Percentiles rank a stretch among this genome's conserved stretches.
phyloP scores from a whole-genome alignment of 1,284 basidiomycete species.

The Ceratobasidium sp. region DNA sequence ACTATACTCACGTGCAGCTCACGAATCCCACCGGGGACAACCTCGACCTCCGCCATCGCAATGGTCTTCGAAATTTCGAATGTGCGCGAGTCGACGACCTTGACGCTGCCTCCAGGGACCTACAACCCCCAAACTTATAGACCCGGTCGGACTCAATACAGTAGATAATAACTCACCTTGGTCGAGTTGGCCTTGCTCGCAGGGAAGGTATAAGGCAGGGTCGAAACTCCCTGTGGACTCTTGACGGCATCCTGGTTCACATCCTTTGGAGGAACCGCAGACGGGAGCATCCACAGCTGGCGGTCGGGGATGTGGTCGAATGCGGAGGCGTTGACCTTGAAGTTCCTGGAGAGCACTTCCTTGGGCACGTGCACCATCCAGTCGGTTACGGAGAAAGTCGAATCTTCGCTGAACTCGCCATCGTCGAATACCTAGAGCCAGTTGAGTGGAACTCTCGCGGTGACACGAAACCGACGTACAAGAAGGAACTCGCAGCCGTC shows the following conservation, averaged over 20 bases:
- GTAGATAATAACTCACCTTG: conserved; percentile 23
- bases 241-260: conserved; percentile 55
- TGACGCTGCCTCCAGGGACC: conserved; percentile 27
- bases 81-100: conserved; percentile 34
- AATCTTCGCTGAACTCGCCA: conserved; percentile 58
- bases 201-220: conserved; percentile 67
- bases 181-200: conserved; percentile 67
- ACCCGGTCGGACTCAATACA: too few relatives aligned
- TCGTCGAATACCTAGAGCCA: conserved; percentile 68
- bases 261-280: conserved; percentile 7
- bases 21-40: conserved; percentile 55
- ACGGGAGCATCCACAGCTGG: conserved; percentile 53
- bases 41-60: conserved; percentile 28
- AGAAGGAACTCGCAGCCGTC: conserved; percentile 78
- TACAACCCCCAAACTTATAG: neutral
- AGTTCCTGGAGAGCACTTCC: conserved; percentile 63
- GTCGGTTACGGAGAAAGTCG: conserved; percentile 70
- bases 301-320: conserved; percentile 58
- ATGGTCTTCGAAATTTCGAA: conserved; percentile 32
- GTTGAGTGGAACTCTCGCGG: conserved; percentile 41
- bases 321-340: conserved; percentile 40
- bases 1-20: conserved; percentile 66
- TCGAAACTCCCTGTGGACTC: conserved; percentile 66
- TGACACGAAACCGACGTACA: conserved; percentile 57
- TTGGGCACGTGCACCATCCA: conserved; percentile 68